Conservation (phyloP, 306 rosid genomes). For the Cicer yamashitae region DNA sequence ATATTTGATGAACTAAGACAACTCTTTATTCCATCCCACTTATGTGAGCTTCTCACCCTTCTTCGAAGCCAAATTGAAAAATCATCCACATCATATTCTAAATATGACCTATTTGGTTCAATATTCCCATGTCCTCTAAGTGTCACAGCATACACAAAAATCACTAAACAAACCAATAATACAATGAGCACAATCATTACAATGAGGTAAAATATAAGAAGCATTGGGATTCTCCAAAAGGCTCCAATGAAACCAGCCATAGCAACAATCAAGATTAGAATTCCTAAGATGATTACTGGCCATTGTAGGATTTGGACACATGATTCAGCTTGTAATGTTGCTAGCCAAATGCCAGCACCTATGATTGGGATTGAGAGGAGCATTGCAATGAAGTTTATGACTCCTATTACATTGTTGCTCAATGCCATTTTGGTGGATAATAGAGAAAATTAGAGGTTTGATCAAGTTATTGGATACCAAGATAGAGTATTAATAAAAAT, state of each 20-base stretch:
- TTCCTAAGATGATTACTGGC: conserved; percentile 73
- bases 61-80: conserved; percentile 74
- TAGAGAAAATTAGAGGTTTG: not conserved
- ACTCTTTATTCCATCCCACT: conserved; percentile 72
- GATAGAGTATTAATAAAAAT: no score
- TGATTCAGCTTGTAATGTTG: conserved; percentile 73
- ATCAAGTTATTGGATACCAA: no score
- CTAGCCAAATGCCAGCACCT: conserved; percentile 87
- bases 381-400: conserved; percentile 73
- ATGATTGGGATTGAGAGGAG: conserved; percentile 86
- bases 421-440: conserved; percentile 58
- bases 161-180: conserved; percentile 64
- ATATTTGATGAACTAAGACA: conserved; percentile 67
- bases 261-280: conserved; percentile 63
- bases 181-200: conserved; percentile 73
- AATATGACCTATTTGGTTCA: conserved; percentile 76
- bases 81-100: conserved; percentile 80
- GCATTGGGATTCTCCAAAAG: conserved; percentile 70
- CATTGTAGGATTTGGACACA: conserved; percentile 83
- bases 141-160: conserved; percentile 71
- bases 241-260: conserved; percentile 82
- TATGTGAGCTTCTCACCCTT: conserved; percentile 65
- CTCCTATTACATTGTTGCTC: conserved; percentile 74
- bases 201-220: conserved; percentile 63
- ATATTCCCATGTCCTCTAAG: conserved; percentile 74